Conservation (phyloP, 1,139 yeast species). For the Pichia inconspicua region DNA sequence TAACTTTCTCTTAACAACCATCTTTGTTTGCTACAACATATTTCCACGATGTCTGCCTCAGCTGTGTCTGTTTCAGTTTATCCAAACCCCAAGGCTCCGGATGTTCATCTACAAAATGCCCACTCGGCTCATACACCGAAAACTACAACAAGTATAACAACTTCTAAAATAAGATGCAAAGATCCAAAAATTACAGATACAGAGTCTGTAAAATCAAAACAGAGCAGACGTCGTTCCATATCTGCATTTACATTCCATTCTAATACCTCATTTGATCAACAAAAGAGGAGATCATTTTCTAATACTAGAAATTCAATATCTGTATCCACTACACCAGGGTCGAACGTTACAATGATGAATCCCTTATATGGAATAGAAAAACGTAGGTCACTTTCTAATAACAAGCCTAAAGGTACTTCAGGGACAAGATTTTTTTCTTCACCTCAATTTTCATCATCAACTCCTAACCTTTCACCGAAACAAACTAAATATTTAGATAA, state of each 20-base stretch:
- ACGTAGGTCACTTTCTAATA: background rate
- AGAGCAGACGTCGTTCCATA: constrained; percentile 6
- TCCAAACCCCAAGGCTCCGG: background rate
- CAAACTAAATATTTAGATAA: constrained; percentile 8
- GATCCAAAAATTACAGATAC: background rate
- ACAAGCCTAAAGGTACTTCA: background rate
- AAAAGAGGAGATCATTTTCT: constrained; percentile 11
- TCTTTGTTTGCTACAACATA: too few relatives aligned
- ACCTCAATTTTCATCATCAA: constrained; percentile 12
- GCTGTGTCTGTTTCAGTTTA: background rate
- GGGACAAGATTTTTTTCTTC: constrained; percentile 9
- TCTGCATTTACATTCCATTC: constrained; percentile 9
- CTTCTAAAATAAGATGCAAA: background rate
- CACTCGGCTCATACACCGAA: background rate
- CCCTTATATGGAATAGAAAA: background rate
- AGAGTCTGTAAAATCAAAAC: background rate
- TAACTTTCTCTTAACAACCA: too few relatives aligned
- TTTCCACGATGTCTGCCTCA: background rate
- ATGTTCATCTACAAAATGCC: background rate
- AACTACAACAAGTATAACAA: background rate
- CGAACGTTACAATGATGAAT: background rate
- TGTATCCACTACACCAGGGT: background rate
- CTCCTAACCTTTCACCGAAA: constrained; percentile 9
- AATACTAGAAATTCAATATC: background rate
- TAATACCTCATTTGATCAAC: constrained; percentile 8